Percentiles rank a stretch among this genome's conserved stretches.
These are phyloP conservation scores for Kodamaea plutei DNA, from an alignment of 1,139 yeast genomes.

Conservation along the genomic window DNA sequence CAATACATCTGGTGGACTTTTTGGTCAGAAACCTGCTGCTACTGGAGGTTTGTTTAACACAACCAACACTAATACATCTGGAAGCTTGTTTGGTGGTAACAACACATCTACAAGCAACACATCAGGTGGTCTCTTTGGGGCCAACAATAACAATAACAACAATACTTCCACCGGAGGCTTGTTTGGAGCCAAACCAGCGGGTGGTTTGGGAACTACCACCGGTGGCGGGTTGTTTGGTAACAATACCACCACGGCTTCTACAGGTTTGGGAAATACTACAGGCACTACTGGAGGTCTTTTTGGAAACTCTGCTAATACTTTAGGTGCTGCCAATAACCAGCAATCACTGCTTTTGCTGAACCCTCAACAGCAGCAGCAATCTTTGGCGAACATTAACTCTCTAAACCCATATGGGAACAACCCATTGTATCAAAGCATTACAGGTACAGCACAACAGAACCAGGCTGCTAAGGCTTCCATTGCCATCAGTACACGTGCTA, in stretches of 20 bases:
- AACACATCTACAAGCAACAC: constrained; percentile 8
- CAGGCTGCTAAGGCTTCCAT: neutral
- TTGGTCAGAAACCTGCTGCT: constrained; percentile 15
- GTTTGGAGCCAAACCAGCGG: constrained; percentile 12
- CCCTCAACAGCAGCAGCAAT: constrained; percentile 25
- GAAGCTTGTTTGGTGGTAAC: constrained; percentile 26
- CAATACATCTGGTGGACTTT: constrained; percentile 17
- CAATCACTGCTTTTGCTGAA: constrained; percentile 11
- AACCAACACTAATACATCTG: constrained; percentile 7
- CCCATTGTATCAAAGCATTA: constrained; percentile 53
- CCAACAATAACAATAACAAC: constrained; percentile 12
- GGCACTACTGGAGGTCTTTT: constrained; percentile 16
- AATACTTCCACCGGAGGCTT: constrained; percentile 19
- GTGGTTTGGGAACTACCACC: constrained; percentile 2
- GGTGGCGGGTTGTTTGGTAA: constrained; percentile 6
- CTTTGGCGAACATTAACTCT: constrained; percentile 43
- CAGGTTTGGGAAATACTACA: constrained; percentile 10
- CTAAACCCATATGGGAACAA: constrained; percentile 74
- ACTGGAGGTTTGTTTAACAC: constrained; percentile 15
- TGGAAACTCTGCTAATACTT: constrained; percentile 11
- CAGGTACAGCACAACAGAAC: constrained; percentile 14
- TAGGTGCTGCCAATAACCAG: constrained; percentile 8
- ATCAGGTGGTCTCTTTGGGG: constrained; percentile 23
- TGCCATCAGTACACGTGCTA: constrained; percentile 13
- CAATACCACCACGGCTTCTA: constrained; percentile 9